Evolutionary conservation across 2,329 filamentous ascomycete species (phyloP).

Genomic region (Exophiala xenobiotica): DNA sequence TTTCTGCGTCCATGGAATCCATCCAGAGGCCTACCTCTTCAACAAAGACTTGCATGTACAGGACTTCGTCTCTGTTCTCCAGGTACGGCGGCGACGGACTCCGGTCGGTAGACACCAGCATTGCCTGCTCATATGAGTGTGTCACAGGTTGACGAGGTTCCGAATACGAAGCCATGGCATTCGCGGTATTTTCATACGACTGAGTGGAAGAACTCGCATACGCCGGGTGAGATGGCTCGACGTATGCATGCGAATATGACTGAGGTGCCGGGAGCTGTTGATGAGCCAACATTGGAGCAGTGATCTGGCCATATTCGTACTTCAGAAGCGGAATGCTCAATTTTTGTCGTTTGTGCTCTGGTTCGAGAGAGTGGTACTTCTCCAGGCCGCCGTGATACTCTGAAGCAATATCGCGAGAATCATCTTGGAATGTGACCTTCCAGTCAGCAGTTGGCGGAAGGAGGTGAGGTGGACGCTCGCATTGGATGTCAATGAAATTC

Average conservation of each 20-base stretch:
- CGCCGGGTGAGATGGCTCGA: conserved; percentile 43
- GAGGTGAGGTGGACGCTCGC: conserved; percentile 60
- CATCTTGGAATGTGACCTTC: conserved; percentile 77
- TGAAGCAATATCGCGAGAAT: conserved; percentile 84
- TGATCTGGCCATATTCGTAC: conserved; percentile 37
- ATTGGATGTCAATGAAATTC: conserved; percentile 86
- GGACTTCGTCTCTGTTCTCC: conserved; percentile 71
- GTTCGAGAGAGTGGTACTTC: conserved; percentile 64
- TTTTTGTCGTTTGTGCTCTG: conserved; percentile 36
- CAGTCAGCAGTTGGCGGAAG: conserved; percentile 64
- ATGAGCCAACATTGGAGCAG: conserved; percentile 40
- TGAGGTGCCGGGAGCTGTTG: conserved; percentile 46
- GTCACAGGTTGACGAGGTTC: conserved; percentile 35
- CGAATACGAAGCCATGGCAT: conserved; percentile 32
- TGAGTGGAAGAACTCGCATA: conserved; percentile 40
- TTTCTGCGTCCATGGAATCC: conserved; percentile 82
- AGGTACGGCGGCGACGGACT: conserved; percentile 57
- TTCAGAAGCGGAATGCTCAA: conserved; percentile 25
- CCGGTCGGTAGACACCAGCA: conserved; percentile 23
- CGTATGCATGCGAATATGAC: conserved; percentile 36
- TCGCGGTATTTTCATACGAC: conserved; percentile 34
- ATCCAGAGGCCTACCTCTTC: conserved; percentile 92
- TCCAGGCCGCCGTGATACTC: conserved; percentile 80
- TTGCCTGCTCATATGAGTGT: conserved; percentile 22
- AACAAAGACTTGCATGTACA: conserved; percentile 90